phyloP scores from a whole-genome alignment of 1,284 basidiomycete species.

The Apiotrichum gracile region DNA sequence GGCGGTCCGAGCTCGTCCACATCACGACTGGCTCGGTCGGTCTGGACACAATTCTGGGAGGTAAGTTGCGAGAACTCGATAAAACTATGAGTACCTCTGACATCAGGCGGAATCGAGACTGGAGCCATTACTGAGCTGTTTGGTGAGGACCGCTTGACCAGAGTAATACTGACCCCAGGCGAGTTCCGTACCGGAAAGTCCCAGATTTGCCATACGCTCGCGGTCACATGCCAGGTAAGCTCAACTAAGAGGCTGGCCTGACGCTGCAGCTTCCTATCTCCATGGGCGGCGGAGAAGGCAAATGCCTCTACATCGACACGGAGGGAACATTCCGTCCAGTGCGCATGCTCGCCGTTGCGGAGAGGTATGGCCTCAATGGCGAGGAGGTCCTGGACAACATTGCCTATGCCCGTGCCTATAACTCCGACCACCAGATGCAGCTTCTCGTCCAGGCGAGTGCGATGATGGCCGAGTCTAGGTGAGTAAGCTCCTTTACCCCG shows the following conservation, averaged over 20 bases:
- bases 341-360: slow-evolving; percentile 87
- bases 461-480: slow-evolving; percentile 96
- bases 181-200: slow-evolving; percentile 99
- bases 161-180: slow-evolving; percentile 19
- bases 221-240: slow-evolving; percentile 83
- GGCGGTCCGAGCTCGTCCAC: slow-evolving; percentile 91
- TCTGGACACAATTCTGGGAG: slow-evolving; percentile 90
- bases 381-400: slow-evolving; percentile 98
- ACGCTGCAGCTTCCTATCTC: slow-evolving; percentile 67
- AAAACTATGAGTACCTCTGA: neutral
- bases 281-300: slow-evolving; percentile 99
- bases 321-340: slow-evolving; percentile 98
- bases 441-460: slow-evolving; percentile 88
- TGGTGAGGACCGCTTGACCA: slow-evolving; percentile 52
- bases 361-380: slow-evolving; percentile 90
- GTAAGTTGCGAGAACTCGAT: slow-evolving; percentile 49
- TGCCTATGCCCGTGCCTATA: slow-evolving; percentile 97
- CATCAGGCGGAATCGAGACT: slow-evolving; percentile 87
- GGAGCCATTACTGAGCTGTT: slow-evolving; percentile 98
- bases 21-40: slow-evolving; percentile 97
- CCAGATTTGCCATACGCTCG: slow-evolving; percentile 95
- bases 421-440: slow-evolving; percentile 93
- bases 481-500: slow-evolving; percentile 14
- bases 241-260: neutral
- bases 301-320: slow-evolving; percentile 98